Percentiles rank a stretch among this genome's conserved stretches.
Evolutionary conservation across 805 yeast genomes (phyloP).

Genomic region (Metschnikowia orientalis): DNA sequence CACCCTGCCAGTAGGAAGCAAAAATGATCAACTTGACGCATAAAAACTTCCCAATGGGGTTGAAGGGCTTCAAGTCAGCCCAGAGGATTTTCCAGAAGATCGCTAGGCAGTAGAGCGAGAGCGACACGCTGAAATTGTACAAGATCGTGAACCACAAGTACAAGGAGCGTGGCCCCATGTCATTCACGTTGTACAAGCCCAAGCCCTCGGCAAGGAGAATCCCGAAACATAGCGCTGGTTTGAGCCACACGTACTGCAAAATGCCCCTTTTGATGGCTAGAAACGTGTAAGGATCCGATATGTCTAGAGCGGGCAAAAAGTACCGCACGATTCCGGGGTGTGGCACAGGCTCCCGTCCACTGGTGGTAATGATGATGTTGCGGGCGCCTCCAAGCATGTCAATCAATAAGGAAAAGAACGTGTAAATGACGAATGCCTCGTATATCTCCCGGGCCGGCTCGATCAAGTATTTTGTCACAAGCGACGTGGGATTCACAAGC

Average conservation of each 20-base stretch:
- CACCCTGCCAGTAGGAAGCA: slow-evolving; percentile 98
- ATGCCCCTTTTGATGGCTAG: slow-evolving; percentile 77
- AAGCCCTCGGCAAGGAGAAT: slow-evolving; percentile 43
- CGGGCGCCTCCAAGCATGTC: slow-evolving; percentile 90
- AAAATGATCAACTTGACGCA: slow-evolving; percentile 92
- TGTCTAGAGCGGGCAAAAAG: slow-evolving; percentile 60
- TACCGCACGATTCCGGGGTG: slow-evolving; percentile 58
- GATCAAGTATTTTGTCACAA: slow-evolving; percentile 40
- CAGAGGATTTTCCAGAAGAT: slow-evolving; percentile 91
- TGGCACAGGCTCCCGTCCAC: slow-evolving; percentile 65
- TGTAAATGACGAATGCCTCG: slow-evolving; percentile 94
- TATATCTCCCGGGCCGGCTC: slow-evolving; percentile 85
- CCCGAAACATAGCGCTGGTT: slow-evolving; percentile 72
- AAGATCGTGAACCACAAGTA: slow-evolving; percentile 62
- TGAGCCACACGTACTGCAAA: slow-evolving; percentile 91
- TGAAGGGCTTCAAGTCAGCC: slow-evolving; percentile 66
- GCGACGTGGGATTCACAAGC: slow-evolving; percentile 42
- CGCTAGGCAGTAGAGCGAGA: slow-evolving; percentile 81
- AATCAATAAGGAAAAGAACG: slow-evolving; percentile 81
- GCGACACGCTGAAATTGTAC: slow-evolving; percentile 76
- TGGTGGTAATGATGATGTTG: slow-evolving; percentile 64
- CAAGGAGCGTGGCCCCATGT: slow-evolving; percentile 44
- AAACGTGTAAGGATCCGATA: slow-evolving; percentile 81
- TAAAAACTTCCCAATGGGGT: slow-evolving; percentile 88
- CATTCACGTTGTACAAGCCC: slow-evolving; percentile 49